Conservation (phyloP, 192 early-diverging fungal genomes). For the Coemansia guatemalensis region DNA sequence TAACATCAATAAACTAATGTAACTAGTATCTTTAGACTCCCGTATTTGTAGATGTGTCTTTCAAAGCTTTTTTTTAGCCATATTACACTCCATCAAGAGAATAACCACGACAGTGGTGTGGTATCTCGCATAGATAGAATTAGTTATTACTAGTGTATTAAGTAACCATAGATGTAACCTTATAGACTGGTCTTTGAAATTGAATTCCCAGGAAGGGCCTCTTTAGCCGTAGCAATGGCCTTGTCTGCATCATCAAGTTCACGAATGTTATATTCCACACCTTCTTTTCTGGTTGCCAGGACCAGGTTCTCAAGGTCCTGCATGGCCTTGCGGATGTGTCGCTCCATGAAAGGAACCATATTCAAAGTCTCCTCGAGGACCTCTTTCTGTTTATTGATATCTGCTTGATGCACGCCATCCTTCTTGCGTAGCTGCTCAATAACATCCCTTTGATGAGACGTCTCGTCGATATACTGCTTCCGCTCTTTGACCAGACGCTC, state of each 20-base stretch:
- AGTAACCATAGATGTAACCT: too few relatives aligned
- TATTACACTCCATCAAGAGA: too few relatives aligned
- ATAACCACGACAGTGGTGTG: too few relatives aligned
- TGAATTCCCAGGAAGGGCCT: not conserved
- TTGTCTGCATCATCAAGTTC: constrained; percentile 9
- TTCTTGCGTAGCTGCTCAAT: constrained; percentile 23
- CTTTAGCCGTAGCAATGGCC: constrained; percentile 3
- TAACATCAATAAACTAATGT: too few relatives aligned
- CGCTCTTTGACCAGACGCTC: constrained; percentile 46
- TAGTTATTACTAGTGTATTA: too few relatives aligned
- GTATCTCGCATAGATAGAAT: too few relatives aligned
- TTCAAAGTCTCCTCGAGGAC: constrained; percentile 47
- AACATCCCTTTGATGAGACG: constrained; percentile 18
- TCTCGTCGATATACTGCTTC: constrained; percentile 25
- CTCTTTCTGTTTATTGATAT: constrained; percentile 53
- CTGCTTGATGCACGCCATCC: constrained; percentile 28
- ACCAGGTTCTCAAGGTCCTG: constrained; percentile 44
- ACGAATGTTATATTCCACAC: not conserved
- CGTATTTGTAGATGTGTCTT: too few relatives aligned
- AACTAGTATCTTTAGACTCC: too few relatives aligned
- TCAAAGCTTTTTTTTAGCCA: too few relatives aligned
- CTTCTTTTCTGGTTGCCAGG: constrained; percentile 2
- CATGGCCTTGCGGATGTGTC: constrained; percentile 33
- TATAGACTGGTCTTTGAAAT: too few relatives aligned
- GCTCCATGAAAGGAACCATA: constrained; percentile 52